Evolutionary conservation across 805 yeast genomes (phyloP), one percentile per base, ranked within the genome.

Genomic region (Candida nonsorbophila): DNA sequence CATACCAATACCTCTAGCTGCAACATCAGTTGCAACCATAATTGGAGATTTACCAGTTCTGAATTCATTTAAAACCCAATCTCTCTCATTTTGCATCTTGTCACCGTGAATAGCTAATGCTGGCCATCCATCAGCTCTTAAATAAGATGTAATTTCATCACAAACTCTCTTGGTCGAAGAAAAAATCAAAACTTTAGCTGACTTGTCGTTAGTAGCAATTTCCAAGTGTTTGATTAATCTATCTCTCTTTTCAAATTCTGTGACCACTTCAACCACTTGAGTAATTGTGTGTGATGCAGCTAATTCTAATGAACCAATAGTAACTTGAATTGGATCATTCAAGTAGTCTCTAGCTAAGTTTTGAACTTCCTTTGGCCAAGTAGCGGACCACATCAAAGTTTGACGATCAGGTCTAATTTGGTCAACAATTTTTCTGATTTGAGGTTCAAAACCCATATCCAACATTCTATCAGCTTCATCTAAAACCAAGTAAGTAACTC

Each of bases 381-480:
- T 92, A 47, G 98, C 98, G 40, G 97, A 90, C 97, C 97, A 92
- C 97, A 92, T 86, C 50, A 90, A 74, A 38, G 98, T 92, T 71
- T 92, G 98, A 74, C 97, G 87, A 63, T 92, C 98, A 39, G 98
- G 98, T 72, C 98, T 84, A 58, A 92, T 92, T 74, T 90, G 97
- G 50, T 82, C 88, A 45, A 92, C 90, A 62, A 92, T 92, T 69
- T 90, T 90, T 74, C 98, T 81, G 63, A 92, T 92, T 75, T 90
- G 97, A 46, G 97, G 97, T 73, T 92, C 98, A 62, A 92, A 92
- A 62, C 98, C 98, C 98, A 92, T 92, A 72, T 92, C 98, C 68
- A 92, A 78, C 98, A 92, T 92, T 74, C 98, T 84, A 67, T 92
- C 98, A 53, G 98, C 98, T 77, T 92, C 98, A 65, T 92, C 98